phyloP scores from a whole-genome alignment of 2,329 filamentous ascomycete genomes.

The Cytospora mali region DNA sequence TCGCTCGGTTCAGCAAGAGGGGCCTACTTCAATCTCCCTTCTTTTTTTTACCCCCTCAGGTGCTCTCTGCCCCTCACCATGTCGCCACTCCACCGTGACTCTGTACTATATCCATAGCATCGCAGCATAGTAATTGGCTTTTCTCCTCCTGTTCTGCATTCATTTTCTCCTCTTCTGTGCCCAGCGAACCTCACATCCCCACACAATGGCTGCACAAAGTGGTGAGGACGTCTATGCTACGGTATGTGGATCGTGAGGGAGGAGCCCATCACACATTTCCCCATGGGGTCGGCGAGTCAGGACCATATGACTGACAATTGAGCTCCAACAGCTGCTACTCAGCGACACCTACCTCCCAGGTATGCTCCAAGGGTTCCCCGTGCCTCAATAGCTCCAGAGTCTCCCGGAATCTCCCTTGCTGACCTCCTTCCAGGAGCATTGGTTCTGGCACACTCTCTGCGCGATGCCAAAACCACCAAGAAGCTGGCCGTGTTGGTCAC shows the following conservation, averaged over 20 bases:
- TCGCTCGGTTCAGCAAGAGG: constrained; percentile 15
- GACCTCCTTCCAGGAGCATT: constrained; percentile 68
- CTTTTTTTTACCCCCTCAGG: constrained; percentile 13
- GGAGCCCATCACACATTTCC: constrained; percentile 4
- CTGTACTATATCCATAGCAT: constrained; percentile 28
- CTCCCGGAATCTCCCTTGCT: constrained; percentile 29
- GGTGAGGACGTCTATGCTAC: constrained; percentile 59
- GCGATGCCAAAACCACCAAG: constrained; percentile 84
- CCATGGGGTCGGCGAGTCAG: constrained; percentile 14
- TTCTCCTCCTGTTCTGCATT: constrained; percentile 14
- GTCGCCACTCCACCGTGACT: constrained; percentile 20
- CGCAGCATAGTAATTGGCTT: constrained; percentile 24
- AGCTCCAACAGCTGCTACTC: constrained; percentile 72
- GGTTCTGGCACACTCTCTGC: constrained; percentile 90
- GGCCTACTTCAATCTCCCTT: constrained; percentile 11
- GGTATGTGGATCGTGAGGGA: constrained; percentile 45
- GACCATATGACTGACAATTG: constrained; percentile 30
- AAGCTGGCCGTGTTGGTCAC: constrained; percentile 86
- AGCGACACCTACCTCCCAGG: constrained; percentile 93
- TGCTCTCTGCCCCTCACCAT: constrained; percentile 10
- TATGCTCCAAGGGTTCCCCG: no score
- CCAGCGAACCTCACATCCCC: constrained; percentile 1
- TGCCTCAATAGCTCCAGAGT: constrained; percentile 29
- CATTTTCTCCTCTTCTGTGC: constrained; percentile 18
- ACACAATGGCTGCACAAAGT: constrained; percentile 43